These are phyloP conservation scores for Blepharisma stoltei DNA, from an alignment of 73 alveolate species.

Conservation along the genomic window DNA sequence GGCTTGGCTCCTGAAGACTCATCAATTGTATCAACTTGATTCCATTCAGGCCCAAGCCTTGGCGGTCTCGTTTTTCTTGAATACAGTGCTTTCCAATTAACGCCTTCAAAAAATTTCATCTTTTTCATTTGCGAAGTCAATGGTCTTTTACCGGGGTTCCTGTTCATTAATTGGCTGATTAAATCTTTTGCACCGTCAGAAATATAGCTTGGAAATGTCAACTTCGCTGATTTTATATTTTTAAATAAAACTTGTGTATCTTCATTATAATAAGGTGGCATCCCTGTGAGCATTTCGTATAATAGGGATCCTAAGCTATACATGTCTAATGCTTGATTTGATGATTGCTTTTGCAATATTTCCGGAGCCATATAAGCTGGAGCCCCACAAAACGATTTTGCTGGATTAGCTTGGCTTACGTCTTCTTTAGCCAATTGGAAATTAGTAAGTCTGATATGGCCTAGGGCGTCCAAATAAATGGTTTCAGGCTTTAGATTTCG, in stretches of 20 bases:
- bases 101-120: slow-evolving; percentile 81
- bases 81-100: slow-evolving; percentile 81
- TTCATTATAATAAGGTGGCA: slow-evolving; percentile 55
- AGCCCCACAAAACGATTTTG: slow-evolving; percentile 92
- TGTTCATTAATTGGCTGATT: slow-evolving; percentile 35
- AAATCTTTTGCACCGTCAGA: slow-evolving; percentile 41
- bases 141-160: neutral
- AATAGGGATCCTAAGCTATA: slow-evolving; percentile 80
- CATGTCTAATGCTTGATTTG: slow-evolving; percentile 82
- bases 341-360: slow-evolving; percentile 76
- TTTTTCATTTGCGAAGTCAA: slow-evolving; percentile 44
- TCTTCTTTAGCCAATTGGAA: slow-evolving; percentile 96
- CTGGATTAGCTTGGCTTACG: slow-evolving; percentile 56
- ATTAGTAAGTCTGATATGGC: slow-evolving; percentile 93
- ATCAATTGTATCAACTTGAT: no score
- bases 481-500: slow-evolving; percentile 97
- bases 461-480: slow-evolving; percentile 86
- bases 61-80: slow-evolving; percentile 39
- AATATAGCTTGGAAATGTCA: slow-evolving; percentile 42
- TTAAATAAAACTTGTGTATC: slow-evolving; percentile 42
- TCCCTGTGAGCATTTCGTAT: slow-evolving; percentile 55
- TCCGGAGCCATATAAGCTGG: slow-evolving; percentile 90
- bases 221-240: slow-evolving; percentile 44
- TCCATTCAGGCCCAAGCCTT: no score
- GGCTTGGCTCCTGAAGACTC: no score